Evolutionary conservation across 2,329 filamentous ascomycete species (phyloP), one percentile per base, ranked within the genome.

Genomic region (Chaetomiaceae sp.): DNA sequence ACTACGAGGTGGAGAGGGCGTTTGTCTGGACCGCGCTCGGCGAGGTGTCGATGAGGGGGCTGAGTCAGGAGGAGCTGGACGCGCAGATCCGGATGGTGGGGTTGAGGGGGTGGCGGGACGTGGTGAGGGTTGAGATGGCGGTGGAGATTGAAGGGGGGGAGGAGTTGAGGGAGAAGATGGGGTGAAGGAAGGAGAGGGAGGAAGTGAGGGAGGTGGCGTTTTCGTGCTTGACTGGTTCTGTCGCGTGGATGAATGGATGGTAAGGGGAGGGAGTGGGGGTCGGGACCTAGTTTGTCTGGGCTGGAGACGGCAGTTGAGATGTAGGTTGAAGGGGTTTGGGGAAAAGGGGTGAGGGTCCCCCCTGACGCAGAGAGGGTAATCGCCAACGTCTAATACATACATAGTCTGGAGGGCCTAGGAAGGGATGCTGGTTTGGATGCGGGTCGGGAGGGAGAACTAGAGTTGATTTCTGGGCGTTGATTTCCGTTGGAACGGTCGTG

Each of bases 121-220:
- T 20, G 25, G 43, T 57, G 20, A 40, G 51, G 29, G 55, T 57
- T 1, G 51, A 51, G 5, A 57, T 57, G 55, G 43, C 20, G 23
- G 55, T 57, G 16, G 55, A 51, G 51, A 51, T 57, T 32, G 48
- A 54, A 38, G 20, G 20, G 2, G 38, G 50, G 7, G 9, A 18
- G 30, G 49, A 48, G 42, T 23, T 52, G 49, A 18, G 32, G 40
- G 21, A 18, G 18, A 48, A 21, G 27, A 21, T 13, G 7, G 30
- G 40, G n/a, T 14, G 16, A 10, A 4, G 16, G 7, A 8, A n/a
- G 40, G 21, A 4, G 18, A 5, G 20, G 10, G 18, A 14, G 18
- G 5, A 29, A 14, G 5, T 6, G 23, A 9, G 21, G 16, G 40
- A 13, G n/a, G 40, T 36, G 20, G 29, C 30, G 29, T 27, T 11